Base-by-base conservation (phyloP, 192 early-diverging fungal species). In the Rhizophagus clarus region DNA sequence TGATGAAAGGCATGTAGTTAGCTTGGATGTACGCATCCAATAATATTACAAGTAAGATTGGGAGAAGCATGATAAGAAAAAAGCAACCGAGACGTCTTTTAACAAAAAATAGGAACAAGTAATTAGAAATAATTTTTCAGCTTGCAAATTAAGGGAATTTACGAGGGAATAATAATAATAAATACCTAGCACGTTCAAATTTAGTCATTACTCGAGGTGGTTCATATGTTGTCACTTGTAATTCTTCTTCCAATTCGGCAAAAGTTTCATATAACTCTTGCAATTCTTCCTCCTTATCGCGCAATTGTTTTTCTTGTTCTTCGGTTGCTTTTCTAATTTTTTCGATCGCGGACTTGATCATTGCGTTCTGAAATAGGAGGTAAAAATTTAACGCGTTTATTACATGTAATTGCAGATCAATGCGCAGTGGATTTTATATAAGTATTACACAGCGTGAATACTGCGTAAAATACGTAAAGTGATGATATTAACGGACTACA, bases 221-320 rank as follows among this genome's bases (percentile, higher is more conserved):
- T 22, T 56, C 51, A 17, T 56, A 37, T 40, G 28, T 34, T 8
- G 28, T 32, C 28, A 34, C 67, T 14, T 45, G n/a, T 47, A 72
- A 72, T 12, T 72, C 70, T 72, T 72, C 37, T 40, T 69, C 42
- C 26, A 72, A 72, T 72, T 72, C 70, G 9, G 70, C 70, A 72
- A 72, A 47, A 20, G 70, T 72, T 72, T 72, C 70, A 26, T 72
- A 72, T n/a, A 72, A 32, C 49, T 72, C 70, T 72, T 72, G 70
- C 5, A 72, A 47, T 47, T 72, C 70, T 72, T 72, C 70, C 31
- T 72, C 42, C 24, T 72, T 72, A 17, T 72, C 20, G 11, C 70
- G 70, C 24, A 72, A 47, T 47, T 72, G 40, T 22, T 72, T 72
- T 47, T 72, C 70, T 49, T 72, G 70, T 72, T 72, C 70, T 47